phyloP scores from a whole-genome alignment of 306 rosid genomes.

The Cucurbita moschata region DNA sequence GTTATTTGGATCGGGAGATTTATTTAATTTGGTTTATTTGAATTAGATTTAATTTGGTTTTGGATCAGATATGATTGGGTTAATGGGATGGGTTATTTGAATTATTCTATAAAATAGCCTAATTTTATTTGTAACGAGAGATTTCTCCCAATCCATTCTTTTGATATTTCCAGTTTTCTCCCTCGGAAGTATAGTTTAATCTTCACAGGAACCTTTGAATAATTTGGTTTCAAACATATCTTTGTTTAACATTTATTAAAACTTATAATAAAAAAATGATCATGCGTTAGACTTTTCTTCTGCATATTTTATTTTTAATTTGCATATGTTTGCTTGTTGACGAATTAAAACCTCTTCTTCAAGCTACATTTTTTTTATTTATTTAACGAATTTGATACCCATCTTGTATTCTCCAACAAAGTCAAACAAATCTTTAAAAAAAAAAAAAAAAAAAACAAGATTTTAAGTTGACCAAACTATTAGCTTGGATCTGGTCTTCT shows the following conservation, averaged over 20 bases:
- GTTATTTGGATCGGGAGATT: too few relatives aligned
- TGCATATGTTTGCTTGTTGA: neutral
- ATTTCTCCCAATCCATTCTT: too few relatives aligned
- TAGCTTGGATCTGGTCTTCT: slow-evolving; percentile 26
- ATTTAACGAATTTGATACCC: neutral
- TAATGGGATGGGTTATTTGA: too few relatives aligned
- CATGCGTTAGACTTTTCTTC: neutral
- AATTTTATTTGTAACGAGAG: too few relatives aligned
- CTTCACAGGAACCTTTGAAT: neutral
- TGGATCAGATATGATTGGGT: too few relatives aligned
- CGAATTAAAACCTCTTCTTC: neutral
- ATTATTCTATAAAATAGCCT: too few relatives aligned
- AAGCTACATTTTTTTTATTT: neutral
- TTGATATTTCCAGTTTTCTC: too few relatives aligned
- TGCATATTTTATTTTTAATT: neutral
- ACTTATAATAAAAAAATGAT: neutral
- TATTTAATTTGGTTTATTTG: too few relatives aligned
- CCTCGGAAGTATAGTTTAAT: too few relatives aligned
- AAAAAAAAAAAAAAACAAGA: neutral
- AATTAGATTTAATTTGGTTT: too few relatives aligned
- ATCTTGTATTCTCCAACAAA: neutral
- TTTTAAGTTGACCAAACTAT: slow-evolving; percentile 23
- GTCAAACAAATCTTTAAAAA: neutral
- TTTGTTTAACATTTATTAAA: neutral
- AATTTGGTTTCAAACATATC: neutral